phyloP scores from a whole-genome alignment of 495 filamentous ascomycete genomes.

The Aspergillus ostianus region DNA sequence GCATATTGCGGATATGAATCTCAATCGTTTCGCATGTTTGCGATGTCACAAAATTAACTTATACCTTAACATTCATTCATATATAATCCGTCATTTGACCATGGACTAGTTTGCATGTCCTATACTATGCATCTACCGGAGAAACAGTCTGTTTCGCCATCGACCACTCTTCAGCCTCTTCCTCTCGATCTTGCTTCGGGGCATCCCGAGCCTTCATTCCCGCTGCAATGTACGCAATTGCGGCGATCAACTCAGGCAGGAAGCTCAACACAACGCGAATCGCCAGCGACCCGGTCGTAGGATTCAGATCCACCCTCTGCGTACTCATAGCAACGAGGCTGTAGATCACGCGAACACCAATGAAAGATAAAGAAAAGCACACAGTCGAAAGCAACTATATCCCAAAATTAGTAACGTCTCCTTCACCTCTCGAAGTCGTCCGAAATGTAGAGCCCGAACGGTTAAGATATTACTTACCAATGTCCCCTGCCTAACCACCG shows the following conservation, averaged over 20 bases:
- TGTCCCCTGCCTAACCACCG: neutral
- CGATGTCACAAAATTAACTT: no score
- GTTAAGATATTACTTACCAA: neutral
- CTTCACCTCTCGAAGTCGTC: neutral
- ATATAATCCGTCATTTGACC: no score
- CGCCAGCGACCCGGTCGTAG: conserved; percentile 10
- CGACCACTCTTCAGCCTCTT: neutral
- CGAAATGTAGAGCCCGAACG: neutral
- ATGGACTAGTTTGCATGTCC: no score
- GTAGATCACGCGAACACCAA: conserved; percentile 18
- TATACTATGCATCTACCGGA: neutral
- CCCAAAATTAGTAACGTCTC: neutral
- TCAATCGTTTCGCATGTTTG: no score
- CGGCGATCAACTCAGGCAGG: conserved; percentile 12
- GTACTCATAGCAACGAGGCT: conserved; percentile 13
- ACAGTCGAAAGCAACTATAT: conserved; percentile 11
- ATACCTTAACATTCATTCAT: no score
- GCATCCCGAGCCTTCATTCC: conserved; percentile 12
- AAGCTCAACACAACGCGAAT: conserved; percentile 19
- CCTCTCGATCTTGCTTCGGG: neutral
- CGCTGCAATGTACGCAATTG: conserved; percentile 8
- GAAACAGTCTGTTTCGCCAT: neutral
- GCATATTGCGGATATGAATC: no score
- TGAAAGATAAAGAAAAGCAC: conserved; percentile 7
- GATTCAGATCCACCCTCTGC: conserved; percentile 11